phyloP scores from a whole-genome alignment of 2,329 filamentous ascomycete species.

The Teratosphaeria gauchensis region DNA sequence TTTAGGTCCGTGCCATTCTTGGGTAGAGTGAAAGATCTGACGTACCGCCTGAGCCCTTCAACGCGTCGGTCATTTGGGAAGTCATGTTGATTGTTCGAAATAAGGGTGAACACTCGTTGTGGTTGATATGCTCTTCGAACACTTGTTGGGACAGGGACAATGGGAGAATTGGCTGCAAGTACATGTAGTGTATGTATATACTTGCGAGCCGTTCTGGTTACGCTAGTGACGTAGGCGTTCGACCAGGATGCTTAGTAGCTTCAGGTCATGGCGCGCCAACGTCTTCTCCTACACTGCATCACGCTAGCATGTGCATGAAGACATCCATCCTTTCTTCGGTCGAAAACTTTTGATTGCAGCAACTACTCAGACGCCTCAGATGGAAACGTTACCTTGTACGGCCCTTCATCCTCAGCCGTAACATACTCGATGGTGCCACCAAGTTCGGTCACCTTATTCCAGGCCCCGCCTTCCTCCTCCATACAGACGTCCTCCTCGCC shows the following conservation, averaged over 20 bases:
- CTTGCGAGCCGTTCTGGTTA: background rate
- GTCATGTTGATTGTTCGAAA: background rate
- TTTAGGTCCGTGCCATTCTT: background rate
- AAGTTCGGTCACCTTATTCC: conserved; percentile 59
- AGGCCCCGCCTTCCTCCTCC: background rate
- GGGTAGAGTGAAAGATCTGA: background rate
- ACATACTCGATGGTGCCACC: conserved; percentile 59
- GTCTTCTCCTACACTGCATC: too few species aligned
- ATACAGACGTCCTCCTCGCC: background rate
- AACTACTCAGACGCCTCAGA: conserved; percentile 53
- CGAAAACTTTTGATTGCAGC: conserved; percentile 33
- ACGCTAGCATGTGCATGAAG: conserved; percentile 44
- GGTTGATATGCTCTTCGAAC: background rate
- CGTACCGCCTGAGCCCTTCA: conserved; percentile 20
- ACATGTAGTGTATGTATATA: background rate
- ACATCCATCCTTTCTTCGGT: background rate
- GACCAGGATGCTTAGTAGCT: conserved; percentile 56
- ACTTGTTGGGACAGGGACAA: background rate
- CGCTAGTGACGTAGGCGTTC: conserved; percentile 30
- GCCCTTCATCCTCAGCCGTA: background rate
- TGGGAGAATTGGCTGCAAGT: background rate
- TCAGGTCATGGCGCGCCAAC: conserved; percentile 33
- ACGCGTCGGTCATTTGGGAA: conserved; percentile 19
- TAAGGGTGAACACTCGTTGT: background rate
- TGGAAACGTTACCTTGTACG: conserved; percentile 32